Evolutionary conservation across 1,139 yeast genomes (phyloP).

Genomic region (Taphrina deformans): DNA sequence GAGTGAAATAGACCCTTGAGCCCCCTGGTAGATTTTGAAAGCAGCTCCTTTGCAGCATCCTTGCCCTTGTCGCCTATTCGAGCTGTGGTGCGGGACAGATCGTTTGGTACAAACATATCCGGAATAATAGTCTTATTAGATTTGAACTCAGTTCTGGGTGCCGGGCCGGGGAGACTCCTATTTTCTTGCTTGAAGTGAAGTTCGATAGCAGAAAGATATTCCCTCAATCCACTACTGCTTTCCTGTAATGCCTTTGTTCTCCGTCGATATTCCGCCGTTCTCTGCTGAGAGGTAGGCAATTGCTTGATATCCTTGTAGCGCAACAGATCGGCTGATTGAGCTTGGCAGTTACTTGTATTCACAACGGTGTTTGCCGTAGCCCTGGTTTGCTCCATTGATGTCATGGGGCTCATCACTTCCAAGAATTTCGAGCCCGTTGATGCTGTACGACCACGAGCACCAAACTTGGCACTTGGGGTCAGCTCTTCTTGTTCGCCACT

Average conservation of each 20-base stretch:
- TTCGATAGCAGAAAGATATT: background rate
- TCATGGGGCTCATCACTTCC: slow-evolving; percentile 8
- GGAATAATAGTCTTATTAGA: background rate
- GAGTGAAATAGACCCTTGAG: slow-evolving; percentile 16
- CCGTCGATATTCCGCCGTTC: slow-evolving; percentile 7
- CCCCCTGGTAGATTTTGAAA: slow-evolving; percentile 4
- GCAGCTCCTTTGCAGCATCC: slow-evolving; percentile 8
- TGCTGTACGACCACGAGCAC: slow-evolving; percentile 1
- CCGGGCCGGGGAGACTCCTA: slow-evolving; percentile 4
- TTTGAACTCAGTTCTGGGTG: background rate
- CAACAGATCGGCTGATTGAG: background rate
- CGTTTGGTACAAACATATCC: background rate
- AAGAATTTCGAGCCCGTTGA: slow-evolving; percentile 4
- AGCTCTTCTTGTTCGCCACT: background rate
- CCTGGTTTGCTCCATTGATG: slow-evolving; percentile 6
- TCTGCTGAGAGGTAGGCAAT: background rate
- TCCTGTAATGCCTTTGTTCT: background rate
- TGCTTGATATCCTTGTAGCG: slow-evolving; percentile 8
- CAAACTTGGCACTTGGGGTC: slow-evolving; percentile 2
- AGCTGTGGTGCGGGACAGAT: slow-evolving; percentile 14
- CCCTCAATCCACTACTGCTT: slow-evolving; percentile 13
- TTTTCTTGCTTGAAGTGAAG: background rate
- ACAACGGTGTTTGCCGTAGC: background rate
- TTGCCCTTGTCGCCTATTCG: slow-evolving; percentile 15
- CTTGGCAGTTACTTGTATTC: background rate